Base-by-base conservation (phyloP, 1,284 basidiomycete genomes). In the Farysia itapuensis region DNA sequence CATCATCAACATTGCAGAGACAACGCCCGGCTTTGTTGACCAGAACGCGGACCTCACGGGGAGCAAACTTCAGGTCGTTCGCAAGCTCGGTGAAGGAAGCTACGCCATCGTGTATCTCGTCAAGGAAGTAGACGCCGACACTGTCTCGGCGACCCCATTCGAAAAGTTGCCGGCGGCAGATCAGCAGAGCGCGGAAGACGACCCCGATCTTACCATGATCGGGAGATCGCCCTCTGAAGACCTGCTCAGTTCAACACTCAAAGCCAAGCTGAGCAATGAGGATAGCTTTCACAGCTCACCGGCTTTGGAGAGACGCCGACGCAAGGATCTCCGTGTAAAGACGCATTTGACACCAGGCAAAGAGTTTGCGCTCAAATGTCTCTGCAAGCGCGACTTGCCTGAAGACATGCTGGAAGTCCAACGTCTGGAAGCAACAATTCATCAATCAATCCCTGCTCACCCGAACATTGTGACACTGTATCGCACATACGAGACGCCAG, bases 391-490 rank as follows among this genome's bases (percentile, higher is more conserved):
- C 21, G 67, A 76, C 32, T 38, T 75, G 18, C 45, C 57, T 8
- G 59, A 67, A 8, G 69, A 71, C 18, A 70, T 70, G 64, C 64
- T 74, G 24, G 64, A 70, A 26, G 45, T 73, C 4, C 74, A 76
- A 36, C 54, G 71, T 9, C 60, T 74, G n/a, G 74, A 76, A 84
- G 92, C 92, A 35, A 90, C 86, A 34, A 90, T 98, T 53, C 94
- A 98, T 78, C 90, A 96, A 77, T 92, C 89, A 21, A 83, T 98
- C 32, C 88, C 87, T 23, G 80, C 86, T 11, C 94, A 98, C 77
- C 84, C 88, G 34, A 95, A 96, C 80, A 94, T 98, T 66, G 94
- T 95, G 65, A 93, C 93, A 15, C 84, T 98, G 21, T 86, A 96
- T 41, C 69, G 77, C 28, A 65, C 67, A 8, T 76, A 74, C 45